Evolutionary conservation across 176 grass and related monocot species (phyloP), one percentile per base, ranked within the genome.

Genomic region (Triticum turgidum): DNA sequence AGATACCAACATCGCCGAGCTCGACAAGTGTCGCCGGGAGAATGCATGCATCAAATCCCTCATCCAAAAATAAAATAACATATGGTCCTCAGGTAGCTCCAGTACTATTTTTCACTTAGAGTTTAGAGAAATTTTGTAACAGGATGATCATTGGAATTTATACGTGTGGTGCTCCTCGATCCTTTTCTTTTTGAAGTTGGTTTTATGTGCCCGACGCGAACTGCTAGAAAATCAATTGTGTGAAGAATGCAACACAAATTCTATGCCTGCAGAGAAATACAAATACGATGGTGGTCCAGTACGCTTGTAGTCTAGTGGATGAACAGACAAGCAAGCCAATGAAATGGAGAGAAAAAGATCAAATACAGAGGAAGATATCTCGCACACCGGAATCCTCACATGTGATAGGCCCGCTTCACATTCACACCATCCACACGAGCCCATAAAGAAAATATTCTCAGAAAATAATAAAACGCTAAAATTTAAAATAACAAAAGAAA

Each of bases 281-380:
- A 47, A 71, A 65, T 77, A 66, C 7, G 52, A 78, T 20, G 21
- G 54, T 37, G 67, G 39, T 6, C 73, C 73, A 12, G 4, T 77
- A 0, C 8, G 51, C 15, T 56, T 54, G 73, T 77, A 33, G 45
- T 20, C 38, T 73, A 65, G 12, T 51, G 54, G 13, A 73, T 20
- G 56, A 80, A 64, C 73, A 73, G 39, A 87, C 38, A 25, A n/a
- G 20, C 20, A 34, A 73, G 54, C 37, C 18, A 62, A 86, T n/a
- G 49, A 61, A 68, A 80, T 9, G 14, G n/a, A 35, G 56, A 52
- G 3, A n/a, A 61, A 44, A 77, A 54, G 11, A 42, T 64, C 65
- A 37, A 35, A 39, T 34, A 20, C 37, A 8, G 61, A 69, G 24
- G 17, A 29, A 79, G 30, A 38, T 6, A 61, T 32, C 44, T 44